These are phyloP conservation scores for Penicillium hesseltinei DNA, from an alignment of 2,329 filamentous ascomycete species.

Conservation along the genomic window DNA sequence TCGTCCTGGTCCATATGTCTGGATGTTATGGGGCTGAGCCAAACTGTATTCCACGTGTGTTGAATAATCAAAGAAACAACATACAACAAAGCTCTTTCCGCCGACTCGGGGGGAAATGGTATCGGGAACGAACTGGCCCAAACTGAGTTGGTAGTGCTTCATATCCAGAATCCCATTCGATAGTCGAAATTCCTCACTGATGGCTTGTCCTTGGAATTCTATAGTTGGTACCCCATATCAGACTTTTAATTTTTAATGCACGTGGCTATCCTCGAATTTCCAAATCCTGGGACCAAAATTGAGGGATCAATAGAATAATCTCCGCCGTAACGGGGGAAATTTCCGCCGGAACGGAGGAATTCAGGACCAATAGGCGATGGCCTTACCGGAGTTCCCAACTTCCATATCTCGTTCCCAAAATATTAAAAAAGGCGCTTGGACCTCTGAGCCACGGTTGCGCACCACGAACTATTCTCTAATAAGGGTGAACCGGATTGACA, in stretches of 20 bases:
- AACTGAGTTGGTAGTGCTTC: not conserved
- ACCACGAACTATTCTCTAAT: not conserved
- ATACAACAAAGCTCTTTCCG: not conserved
- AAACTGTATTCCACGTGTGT: not conserved
- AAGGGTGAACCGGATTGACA: slow-evolving; percentile 11
- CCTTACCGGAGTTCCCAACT: not conserved
- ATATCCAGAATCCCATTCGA: not conserved
- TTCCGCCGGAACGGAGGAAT: too few species aligned
- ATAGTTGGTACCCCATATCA: not conserved
- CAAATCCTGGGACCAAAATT: not conserved
- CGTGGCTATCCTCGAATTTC: not conserved
- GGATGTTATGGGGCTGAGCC: not conserved
- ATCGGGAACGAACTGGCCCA: too few species aligned
- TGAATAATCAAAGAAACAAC: not conserved
- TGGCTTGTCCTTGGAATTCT: not conserved
- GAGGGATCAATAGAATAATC: not conserved
- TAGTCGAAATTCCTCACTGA: not conserved
- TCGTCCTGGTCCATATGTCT: not conserved
- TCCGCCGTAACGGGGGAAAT: not conserved
- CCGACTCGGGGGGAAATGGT: not conserved
- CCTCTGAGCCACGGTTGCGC: slow-evolving; percentile 3
- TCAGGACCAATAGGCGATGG: not conserved
- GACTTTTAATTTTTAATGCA: not conserved
- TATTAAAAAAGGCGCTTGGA: slow-evolving; percentile 4
- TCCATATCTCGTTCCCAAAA: not conserved